phyloP scores from a whole-genome alignment of 2,329 filamentous ascomycete species.

The Hortaea werneckii region DNA sequence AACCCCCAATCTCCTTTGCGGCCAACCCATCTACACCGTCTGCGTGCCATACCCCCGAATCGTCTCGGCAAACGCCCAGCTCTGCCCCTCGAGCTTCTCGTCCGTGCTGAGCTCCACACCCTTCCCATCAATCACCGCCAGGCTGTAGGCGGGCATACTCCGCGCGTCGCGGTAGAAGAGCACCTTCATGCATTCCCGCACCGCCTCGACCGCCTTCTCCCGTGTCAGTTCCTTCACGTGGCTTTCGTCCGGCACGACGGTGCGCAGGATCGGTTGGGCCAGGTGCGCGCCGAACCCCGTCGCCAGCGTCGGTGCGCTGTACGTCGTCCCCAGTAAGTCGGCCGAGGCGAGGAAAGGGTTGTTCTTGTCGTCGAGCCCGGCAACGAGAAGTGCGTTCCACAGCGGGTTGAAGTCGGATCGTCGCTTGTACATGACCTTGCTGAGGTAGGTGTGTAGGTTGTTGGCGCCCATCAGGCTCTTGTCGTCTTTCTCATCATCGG shows the following conservation, averaged over 20 bases:
- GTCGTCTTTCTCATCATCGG: constrained; percentile 52
- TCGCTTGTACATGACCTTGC: constrained; percentile 91
- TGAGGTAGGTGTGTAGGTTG: constrained; percentile 92
- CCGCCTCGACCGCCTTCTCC: constrained; percentile 67
- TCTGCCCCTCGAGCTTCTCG: constrained; percentile 87
- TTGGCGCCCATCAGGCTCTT: constrained; percentile 60
- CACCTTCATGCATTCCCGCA: constrained; percentile 97
- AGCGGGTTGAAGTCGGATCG: constrained; percentile 93
- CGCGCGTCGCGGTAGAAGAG: constrained; percentile 94
- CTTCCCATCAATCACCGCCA: constrained; percentile 76
- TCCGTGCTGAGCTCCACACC: constrained; percentile 72
- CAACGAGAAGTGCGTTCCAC: constrained; percentile 92
- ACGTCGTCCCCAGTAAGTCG: constrained; percentile 88
- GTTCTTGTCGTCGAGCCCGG: constrained; percentile 67
- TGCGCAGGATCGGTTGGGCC: constrained; percentile 82
- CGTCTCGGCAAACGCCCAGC: constrained; percentile 93
- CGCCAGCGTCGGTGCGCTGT: constrained; percentile 74
- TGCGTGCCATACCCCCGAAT: constrained; percentile 95
- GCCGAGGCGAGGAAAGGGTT: constrained; percentile 85
- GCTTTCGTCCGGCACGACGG: constrained; percentile 73
- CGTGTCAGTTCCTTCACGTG: constrained; percentile 59
- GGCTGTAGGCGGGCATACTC: constrained; percentile 81
- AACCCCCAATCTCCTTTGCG: no score
- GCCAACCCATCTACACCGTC: constrained; percentile 21
- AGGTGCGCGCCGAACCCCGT: constrained; percentile 91